Evolutionary conservation across 345 rosid species (phyloP).

Genomic region (Lumnitzera racemosa): DNA sequence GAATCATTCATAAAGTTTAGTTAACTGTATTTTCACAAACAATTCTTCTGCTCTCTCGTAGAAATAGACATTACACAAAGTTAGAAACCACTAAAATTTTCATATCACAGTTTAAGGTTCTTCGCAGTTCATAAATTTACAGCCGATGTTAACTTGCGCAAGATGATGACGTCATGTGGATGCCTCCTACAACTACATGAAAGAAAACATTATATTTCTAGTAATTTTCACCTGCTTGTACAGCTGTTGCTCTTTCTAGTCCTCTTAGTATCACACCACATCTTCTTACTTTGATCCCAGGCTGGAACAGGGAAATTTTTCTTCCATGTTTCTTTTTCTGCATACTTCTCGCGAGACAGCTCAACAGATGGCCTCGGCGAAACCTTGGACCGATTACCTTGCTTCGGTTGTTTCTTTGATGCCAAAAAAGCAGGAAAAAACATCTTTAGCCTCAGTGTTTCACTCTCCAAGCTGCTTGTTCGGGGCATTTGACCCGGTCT

Average conservation of each 20-base stretch:
- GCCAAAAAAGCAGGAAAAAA: slow-evolving; percentile 27
- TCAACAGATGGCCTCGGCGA: slow-evolving; percentile 22
- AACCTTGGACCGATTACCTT: slow-evolving; percentile 17
- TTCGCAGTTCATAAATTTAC: no score
- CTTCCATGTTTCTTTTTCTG: slow-evolving; percentile 11
- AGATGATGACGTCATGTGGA: not conserved
- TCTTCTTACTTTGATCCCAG: slow-evolving; percentile 4
- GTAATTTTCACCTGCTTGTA: slow-evolving; percentile 23
- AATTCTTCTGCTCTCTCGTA: not conserved
- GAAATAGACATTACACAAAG: not conserved
- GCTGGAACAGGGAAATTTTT: slow-evolving; percentile 9
- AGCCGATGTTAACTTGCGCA: not conserved
- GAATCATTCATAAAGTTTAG: not conserved
- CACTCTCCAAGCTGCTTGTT: slow-evolving; percentile 32
- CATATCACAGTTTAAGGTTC: not conserved
- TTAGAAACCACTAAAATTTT: no score
- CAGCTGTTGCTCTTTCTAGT: slow-evolving; percentile 12
- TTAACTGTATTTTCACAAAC: not conserved
- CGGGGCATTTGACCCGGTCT: slow-evolving; percentile 19
- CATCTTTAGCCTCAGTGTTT: slow-evolving; percentile 40
- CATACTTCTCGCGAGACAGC: slow-evolving; percentile 8
- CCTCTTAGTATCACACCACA: slow-evolving; percentile 7
- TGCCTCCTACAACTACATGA: not conserved
- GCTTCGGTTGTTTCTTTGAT: slow-evolving; percentile 14
- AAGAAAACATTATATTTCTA: not conserved